These are phyloP conservation scores for Zygotorulaspora chibaensis DNA, from an alignment of 805 yeast genomes.

Conservation along the genomic window DNA sequence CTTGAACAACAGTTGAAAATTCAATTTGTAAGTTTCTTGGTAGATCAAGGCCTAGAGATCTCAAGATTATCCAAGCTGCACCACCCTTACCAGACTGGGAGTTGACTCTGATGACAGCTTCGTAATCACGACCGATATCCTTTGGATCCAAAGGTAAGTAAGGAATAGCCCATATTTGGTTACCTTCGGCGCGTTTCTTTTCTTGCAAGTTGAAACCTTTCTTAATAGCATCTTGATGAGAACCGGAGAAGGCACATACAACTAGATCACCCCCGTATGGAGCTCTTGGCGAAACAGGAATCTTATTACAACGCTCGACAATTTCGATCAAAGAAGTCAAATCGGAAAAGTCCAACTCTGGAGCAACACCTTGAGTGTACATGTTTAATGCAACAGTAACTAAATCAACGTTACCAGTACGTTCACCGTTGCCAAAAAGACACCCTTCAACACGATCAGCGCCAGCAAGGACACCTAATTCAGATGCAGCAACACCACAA, in stretches of 20 bases:
- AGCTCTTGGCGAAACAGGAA: conserved; percentile 68
- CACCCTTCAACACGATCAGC: conserved; percentile 85
- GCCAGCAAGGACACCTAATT: conserved; percentile 73
- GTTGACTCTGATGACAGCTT: conserved; percentile 78
- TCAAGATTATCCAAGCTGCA: conserved; percentile 75
- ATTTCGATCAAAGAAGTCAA: conserved; percentile 61
- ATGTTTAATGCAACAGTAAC: conserved; percentile 70
- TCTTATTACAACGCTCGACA: conserved; percentile 73
- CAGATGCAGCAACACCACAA: conserved; percentile 80
- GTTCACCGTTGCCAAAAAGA: conserved; percentile 77
- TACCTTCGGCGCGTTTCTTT: conserved; percentile 45
- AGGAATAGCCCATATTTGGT: conserved; percentile 62
- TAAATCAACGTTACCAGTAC: conserved; percentile 80
- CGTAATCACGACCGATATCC: conserved; percentile 76
- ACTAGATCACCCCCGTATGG: conserved; percentile 79
- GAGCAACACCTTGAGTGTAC: conserved; percentile 74
- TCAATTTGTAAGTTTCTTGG: conserved; percentile 69
- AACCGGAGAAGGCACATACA: conserved; percentile 73
- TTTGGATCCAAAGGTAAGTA: conserved; percentile 77
- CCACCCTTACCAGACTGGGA: conserved; percentile 89
- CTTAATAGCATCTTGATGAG: conserved; percentile 68
- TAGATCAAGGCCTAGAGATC: conserved; percentile 66
- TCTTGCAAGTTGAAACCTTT: conserved; percentile 58
- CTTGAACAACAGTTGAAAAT: conserved; percentile 62
- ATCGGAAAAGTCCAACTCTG: conserved; percentile 68